Conservation (phyloP, 768 basidiomycete species). For the Trametes gibbosa region DNA sequence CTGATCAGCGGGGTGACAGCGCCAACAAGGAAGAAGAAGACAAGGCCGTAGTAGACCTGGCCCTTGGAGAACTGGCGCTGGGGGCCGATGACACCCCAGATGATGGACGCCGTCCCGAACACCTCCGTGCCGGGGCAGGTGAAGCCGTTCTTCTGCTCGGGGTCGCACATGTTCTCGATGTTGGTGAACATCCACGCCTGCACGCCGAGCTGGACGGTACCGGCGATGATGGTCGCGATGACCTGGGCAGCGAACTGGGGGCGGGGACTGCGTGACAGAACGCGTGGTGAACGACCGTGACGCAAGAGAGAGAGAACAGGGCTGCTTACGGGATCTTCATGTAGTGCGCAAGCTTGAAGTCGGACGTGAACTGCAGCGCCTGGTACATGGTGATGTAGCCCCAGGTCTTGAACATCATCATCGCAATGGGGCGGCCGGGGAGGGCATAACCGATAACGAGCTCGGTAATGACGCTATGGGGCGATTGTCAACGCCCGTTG, state of each 20-base stretch:
- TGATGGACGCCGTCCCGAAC: slow-evolving; percentile 76
- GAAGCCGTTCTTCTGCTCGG: slow-evolving; percentile 57
- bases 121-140: slow-evolving; percentile 69
- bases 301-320: background rate
- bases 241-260: slow-evolving; percentile 73
- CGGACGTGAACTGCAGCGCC: slow-evolving; percentile 66
- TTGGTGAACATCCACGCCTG: slow-evolving; percentile 78
- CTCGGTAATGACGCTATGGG: slow-evolving; percentile 67
- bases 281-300: background rate
- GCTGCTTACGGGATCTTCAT: slow-evolving; percentile 59
- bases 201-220: slow-evolving; percentile 72
- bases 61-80: slow-evolving; percentile 65
- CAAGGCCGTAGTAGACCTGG: slow-evolving; percentile 45
- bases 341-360: slow-evolving; percentile 73
- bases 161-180: slow-evolving; percentile 57
- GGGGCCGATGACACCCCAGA: slow-evolving; percentile 78
- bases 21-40: slow-evolving; percentile 79
- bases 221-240: slow-evolving; percentile 62
- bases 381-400: slow-evolving; percentile 72
- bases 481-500: background rate
- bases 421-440: slow-evolving; percentile 75
- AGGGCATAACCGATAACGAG: slow-evolving; percentile 77
- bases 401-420: slow-evolving; percentile 87
- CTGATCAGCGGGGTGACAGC: slow-evolving; percentile 55
- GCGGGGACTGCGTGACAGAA: slow-evolving; percentile 38